These are phyloP conservation scores for Komagataella phaffii DNA, from an alignment of 805 yeast genomes.

Conservation along the genomic window DNA sequence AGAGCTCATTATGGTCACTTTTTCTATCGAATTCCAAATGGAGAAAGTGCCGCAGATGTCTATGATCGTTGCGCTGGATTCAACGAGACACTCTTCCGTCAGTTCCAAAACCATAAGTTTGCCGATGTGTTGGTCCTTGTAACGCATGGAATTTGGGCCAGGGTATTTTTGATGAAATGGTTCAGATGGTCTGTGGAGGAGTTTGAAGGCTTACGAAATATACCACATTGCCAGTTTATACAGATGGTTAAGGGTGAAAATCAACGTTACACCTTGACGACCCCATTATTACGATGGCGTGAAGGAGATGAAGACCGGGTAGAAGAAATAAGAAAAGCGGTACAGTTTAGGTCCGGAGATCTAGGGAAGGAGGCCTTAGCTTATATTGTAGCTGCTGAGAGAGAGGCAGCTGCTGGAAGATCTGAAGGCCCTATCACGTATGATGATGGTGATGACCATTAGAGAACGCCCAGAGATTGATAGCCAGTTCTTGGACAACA, in stretches of 20 bases:
- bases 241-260: conserved; percentile 53
- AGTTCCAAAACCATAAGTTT: conserved; percentile 54
- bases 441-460: not conserved
- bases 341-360: not conserved
- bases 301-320: not conserved
- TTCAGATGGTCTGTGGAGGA: conserved; percentile 85
- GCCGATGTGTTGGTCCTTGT: conserved; percentile 78
- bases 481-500: not conserved
- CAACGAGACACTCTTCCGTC: conserved; percentile 76
- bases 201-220: conserved; percentile 71
- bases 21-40: conserved; percentile 83
- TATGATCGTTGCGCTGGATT: conserved; percentile 85
- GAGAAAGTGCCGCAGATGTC: conserved; percentile 94
- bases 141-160: conserved; percentile 89
- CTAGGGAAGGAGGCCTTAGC: not conserved
- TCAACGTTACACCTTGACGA: conserved; percentile 41
- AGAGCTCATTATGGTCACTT: conserved; percentile 81
- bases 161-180: conserved; percentile 92
- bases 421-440: not conserved
- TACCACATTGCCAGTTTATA: conserved; percentile 75
- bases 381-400: not conserved
- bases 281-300: conserved; percentile 56
- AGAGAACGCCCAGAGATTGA: not conserved
- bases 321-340: not conserved
- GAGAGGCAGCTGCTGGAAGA: not conserved